A percentile compares a stretch with the other conserved stretches of the same genome.
phyloP scores from a whole-genome alignment of 2,329 filamentous ascomycete species.

The Calonectria ilicicola region DNA sequence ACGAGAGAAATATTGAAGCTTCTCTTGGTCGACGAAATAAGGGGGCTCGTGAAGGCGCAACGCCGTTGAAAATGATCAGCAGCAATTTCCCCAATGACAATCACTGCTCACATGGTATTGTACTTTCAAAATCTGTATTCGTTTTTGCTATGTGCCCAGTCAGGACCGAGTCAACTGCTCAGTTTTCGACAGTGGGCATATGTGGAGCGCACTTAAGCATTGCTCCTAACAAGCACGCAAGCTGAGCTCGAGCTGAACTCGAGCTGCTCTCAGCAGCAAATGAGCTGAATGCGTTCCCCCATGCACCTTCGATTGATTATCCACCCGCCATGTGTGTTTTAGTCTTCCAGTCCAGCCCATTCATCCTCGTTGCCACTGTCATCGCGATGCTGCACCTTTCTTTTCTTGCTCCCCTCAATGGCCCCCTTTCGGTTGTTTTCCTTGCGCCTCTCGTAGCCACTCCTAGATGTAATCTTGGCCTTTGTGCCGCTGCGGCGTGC shows the following conservation, averaged over 20 bases:
- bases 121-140: background rate
- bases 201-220: background rate
- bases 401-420: conserved; percentile 70
- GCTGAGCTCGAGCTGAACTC: conserved; percentile 1
- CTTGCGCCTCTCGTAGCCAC: conserved; percentile 77
- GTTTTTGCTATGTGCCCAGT: background rate
- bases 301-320: background rate
- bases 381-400: conserved; percentile 53
- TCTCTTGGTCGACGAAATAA: background rate
- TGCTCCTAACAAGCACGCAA: too few relatives aligned
- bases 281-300: background rate
- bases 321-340: background rate
- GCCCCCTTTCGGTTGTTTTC: conserved; percentile 76
- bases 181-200: background rate
- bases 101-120: conserved; percentile 3
- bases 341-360: conserved; percentile 61
- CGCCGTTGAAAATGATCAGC: background rate
- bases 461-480: conserved; percentile 85
- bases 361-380: conserved; percentile 48
- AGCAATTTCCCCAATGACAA: conserved; percentile 2
- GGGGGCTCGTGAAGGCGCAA: background rate
- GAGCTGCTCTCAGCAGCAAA: background rate
- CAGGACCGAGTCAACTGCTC: background rate
- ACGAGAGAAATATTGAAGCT: background rate
- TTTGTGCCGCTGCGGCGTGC: conserved; percentile 63